These are phyloP conservation scores for Alternaria arbusti DNA, from an alignment of 2,329 filamentous ascomycete species.

Conservation along the genomic window DNA sequence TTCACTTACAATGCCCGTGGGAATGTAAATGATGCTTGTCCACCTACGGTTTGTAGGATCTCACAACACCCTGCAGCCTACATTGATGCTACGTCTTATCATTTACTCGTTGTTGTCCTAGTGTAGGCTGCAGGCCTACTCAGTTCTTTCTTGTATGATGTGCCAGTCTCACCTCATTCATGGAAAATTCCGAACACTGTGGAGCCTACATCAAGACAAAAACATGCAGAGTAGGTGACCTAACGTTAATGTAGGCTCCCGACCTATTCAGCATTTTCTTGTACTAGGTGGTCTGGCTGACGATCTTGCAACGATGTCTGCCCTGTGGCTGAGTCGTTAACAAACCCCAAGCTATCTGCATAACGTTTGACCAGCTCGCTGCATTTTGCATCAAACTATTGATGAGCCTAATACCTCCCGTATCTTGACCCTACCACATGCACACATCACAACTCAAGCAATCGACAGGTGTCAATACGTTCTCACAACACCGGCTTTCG, in stretches of 20 bases:
- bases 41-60: not conserved
- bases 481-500: not conserved
- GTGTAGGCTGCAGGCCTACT: not conserved
- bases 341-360: not conserved
- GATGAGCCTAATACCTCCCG: not conserved
- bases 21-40: not conserved
- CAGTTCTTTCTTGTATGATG: not conserved
- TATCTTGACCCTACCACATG: not conserved
- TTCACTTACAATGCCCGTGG: not conserved
- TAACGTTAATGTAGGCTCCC: not conserved
- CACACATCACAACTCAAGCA: not conserved
- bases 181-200: not conserved
- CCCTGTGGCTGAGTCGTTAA: not conserved
- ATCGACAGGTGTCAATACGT: not conserved
- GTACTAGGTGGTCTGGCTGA: not conserved
- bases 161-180: not conserved
- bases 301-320: not conserved
- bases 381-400: not conserved
- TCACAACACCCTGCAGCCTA: not conserved
- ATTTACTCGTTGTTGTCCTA: not conserved
- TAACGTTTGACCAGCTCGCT: not conserved
- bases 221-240: not conserved
- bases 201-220: not conserved
- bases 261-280: not conserved
- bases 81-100: not conserved